These are phyloP conservation scores for Hypsizygus marmoreus DNA, from an alignment of 768 basidiomycete species.

Conservation along the genomic window DNA sequence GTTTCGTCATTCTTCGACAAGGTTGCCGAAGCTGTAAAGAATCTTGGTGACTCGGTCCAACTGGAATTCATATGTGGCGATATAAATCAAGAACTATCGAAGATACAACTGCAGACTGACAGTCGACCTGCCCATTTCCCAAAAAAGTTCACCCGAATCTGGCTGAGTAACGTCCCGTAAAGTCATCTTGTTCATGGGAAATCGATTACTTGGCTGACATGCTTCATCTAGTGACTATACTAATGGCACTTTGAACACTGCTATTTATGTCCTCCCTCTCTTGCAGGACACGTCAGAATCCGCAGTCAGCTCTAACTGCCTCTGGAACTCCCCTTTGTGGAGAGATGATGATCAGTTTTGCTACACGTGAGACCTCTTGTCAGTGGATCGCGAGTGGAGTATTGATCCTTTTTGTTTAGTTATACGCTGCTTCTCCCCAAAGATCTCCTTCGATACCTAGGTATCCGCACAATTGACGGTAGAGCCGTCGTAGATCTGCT, in stretches of 20 bases:
- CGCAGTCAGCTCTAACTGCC: constrained; percentile 27
- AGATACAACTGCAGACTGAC: constrained; percentile 27
- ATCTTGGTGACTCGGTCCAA: constrained; percentile 22
- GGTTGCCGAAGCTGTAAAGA: constrained; percentile 23
- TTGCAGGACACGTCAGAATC: constrained; percentile 24
- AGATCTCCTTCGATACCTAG: constrained; percentile 31
- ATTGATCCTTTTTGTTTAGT: constrained; percentile 16
- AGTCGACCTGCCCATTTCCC: constrained; percentile 28
- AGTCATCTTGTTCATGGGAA: constrained; percentile 1
- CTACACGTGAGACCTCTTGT: constrained; percentile 32
- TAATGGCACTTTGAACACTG: constrained; percentile 29
- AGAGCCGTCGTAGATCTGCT: constrained; percentile 22
- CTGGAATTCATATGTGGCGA: constrained; percentile 33
- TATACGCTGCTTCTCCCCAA: constrained; percentile 29
- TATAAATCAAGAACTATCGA: constrained; percentile 28
- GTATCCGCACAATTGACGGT: constrained; percentile 21
- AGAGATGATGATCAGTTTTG: constrained; percentile 27
- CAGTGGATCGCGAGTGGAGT: no score
- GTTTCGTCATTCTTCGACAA: constrained; percentile 27
- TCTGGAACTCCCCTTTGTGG: constrained; percentile 30
- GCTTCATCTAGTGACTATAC: constrained; percentile 30
- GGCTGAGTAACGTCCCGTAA: constrained; percentile 37
- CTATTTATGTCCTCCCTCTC: constrained; percentile 26
- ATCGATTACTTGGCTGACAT: neutral
- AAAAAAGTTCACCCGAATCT: constrained; percentile 31